Evolutionary conservation across 768 basidiomycete species (phyloP), one percentile per base, ranked within the genome.

Genomic region (Mycena crocata): DNA sequence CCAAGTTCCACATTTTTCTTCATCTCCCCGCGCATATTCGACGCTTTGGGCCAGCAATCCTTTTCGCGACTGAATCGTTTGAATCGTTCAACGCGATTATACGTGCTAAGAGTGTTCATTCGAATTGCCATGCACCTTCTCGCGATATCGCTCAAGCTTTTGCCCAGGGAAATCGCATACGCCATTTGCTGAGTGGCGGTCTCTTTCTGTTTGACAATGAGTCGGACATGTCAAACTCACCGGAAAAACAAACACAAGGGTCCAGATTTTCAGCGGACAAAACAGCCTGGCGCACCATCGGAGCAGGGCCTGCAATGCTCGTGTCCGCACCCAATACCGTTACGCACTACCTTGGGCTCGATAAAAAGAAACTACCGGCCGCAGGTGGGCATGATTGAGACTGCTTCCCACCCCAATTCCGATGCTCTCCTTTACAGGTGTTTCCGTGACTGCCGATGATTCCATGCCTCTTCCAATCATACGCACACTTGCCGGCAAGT

Each of bases 1-100:
- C 80, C 1, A 85, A 84, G 60, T 83, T 84, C 66, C 83, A 85
- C 48, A 73, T 83, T 31, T 32, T 84, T 14, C 31, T 77, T 0
- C 83, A 85, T 62, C 70, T 85, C 1, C 74, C 76, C 0, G 58
- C 63, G 0, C 79, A 84, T 60, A 80, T 85, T 45, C 66, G 73
- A 0, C 72, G 75, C 0, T 84, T 84, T 74, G 82, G 82, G 0
- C 84, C 82, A 19, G 81, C 81, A 0, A 80, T 83, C 8, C 67
- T 81, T 0, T 84, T 83, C 75, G 80, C 82, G 0, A 84, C 80
- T 0, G 83, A 85, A 54, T 62, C 55, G 1, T 62, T 62, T 28
- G 60, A 62, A 34, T 62, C 60, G 5, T 60, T 60, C 48, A 82
- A 82, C 69, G 74, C 75, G 1, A 70, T 82, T 21, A 79, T 83